Base-by-base conservation (phyloP, 371 early-diverging fungal genomes). In the Capniomyces stellatus region DNA sequence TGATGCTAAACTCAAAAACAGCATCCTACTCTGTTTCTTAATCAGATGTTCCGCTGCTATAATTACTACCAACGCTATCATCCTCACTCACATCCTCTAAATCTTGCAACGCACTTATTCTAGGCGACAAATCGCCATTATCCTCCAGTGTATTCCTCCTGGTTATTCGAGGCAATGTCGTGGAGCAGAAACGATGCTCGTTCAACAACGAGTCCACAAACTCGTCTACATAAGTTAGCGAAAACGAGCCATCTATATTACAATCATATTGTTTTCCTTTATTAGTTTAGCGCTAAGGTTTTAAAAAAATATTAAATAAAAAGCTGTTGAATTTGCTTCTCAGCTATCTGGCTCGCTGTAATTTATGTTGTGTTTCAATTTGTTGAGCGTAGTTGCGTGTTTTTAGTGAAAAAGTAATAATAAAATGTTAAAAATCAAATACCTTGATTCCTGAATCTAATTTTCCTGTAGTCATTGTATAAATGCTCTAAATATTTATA, bases 401-500 rank as follows among this genome's bases (percentile, higher is more conserved):
- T 21, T 4, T n/a, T 18, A 50, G 19, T 19, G 51, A 12, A 29
- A 31, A 4, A 39, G 21, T 46, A 31, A 13, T 49, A 35, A 15
- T 15, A 35, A 35, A 35, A 10, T 15, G 35, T 10, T 35, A 6
- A 35, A 35, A 35, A 35, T 10, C 35, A 10, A 15, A 35, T 49
- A 15, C 28, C 47, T n/a, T 27, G 21, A 1, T 56, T 59, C 27
- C 82, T 61, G 30, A 71, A 58, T 22, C 96, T 66, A 51, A 96
- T 63, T 64, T 95, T 95, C 44, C 92, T 72, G 54, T 79, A 80
- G 62, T 96, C 94, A 42, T 73, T 69, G 51, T 89, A 70, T 13
- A 93, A 67, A 0, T 90, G 89, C 61, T 96, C 97, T 21, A 96
- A 71, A 29, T 76, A 73, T 28, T 71, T 66, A 65, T 96, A 95